Base-by-base conservation (phyloP, 371 early-diverging fungal species). In the Cokeromyces recurvatus region DNA sequence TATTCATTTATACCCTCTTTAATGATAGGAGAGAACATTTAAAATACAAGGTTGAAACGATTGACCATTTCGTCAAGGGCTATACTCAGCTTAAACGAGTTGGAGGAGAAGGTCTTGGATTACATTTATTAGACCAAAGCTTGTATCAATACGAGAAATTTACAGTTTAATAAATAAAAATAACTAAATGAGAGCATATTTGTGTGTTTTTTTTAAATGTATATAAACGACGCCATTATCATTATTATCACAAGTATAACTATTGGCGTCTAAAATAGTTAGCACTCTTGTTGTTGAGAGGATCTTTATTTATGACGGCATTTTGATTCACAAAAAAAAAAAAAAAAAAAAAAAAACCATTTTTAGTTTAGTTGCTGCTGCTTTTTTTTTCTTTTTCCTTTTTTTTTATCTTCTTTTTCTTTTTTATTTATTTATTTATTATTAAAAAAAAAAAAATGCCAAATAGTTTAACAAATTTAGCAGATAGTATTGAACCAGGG, bases 31-130 rank as follows among this genome's bases (percentile, higher is more conserved):
- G 57, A 14, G 40, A 38, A 0, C 59, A 62, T 45, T 55, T 79
- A 37, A 57, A 49, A 27, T 54, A 66, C 23, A 74, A 66, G 38
- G 75, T 79, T 1, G 41, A 74, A 19, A 59, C 62, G 9, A 77
- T 81, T 42, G 65, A 67, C 38, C 62, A 74, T 36, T 53, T 79
- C 7, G 59, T 64, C 31, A 74, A 78, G 45, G 59, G 66, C 0
- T 43, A 75, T 19, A 76, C 75, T 6, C 80, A 79, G 51, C 43
- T 80, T 11, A 55, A 74, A 38, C 62, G 79, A 20, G 75, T 68
- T 21, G 74, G 77, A 32, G 74, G 66, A 10, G 71, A 76, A 23
- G 75, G 80, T 4, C 58, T 81, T 17, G 81, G 81, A 11, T 51
- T 79, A 32, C 57, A 74, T 29, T 50, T 74, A 32, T 55, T 64